Percentiles rank a stretch among this genome's conserved stretches.
phyloP scores from a whole-genome alignment of 768 basidiomycete species.

The Mycena crocata region DNA sequence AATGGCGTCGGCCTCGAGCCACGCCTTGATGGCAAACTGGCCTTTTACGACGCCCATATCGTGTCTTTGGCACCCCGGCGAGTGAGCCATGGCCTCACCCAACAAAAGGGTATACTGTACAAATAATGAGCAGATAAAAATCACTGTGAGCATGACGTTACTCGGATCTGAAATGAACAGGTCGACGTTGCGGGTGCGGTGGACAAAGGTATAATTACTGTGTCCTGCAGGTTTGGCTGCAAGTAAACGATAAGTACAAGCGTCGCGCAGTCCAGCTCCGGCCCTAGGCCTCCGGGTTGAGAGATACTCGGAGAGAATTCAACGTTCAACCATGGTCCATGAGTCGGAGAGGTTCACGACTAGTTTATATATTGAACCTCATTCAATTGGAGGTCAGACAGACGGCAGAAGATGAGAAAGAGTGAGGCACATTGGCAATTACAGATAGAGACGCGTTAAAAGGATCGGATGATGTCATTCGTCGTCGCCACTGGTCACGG shows the following conservation, averaged over 20 bases:
- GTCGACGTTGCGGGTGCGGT: constrained; percentile 52
- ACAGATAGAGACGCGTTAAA: too few species aligned
- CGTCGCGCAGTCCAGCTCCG: too few species aligned
- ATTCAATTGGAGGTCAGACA: too few species aligned
- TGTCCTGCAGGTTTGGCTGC: constrained; percentile 78
- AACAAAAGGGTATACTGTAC: constrained; percentile 77
- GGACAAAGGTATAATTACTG: constrained; percentile 67
- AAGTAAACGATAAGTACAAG: too few species aligned
- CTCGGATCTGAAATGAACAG: constrained; percentile 72
- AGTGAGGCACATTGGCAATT: too few species aligned
- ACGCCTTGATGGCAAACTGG: constrained; percentile 73
- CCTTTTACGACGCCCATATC: constrained; percentile 80
- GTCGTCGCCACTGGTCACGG: constrained; percentile 16
- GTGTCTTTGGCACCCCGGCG: constrained; percentile 69
- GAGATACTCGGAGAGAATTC: too few species aligned
- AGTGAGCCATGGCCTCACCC: constrained; percentile 68
- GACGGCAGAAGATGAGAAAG: too few species aligned
- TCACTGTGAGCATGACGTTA: constrained; percentile 57
- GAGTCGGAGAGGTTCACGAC: too few species aligned
- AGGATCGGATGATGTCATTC: neutral
- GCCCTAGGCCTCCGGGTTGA: too few species aligned
- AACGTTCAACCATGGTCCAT: too few species aligned
- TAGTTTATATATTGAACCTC: too few species aligned
- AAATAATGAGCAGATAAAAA: constrained; percentile 1
- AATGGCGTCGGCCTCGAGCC: constrained; percentile 76